A percentile compares a stretch with the other conserved stretches of the same genome.
Evolutionary conservation across 2,329 filamentous ascomycete genomes (phyloP).

Genomic region (Pyrenophora seminiperda): DNA sequence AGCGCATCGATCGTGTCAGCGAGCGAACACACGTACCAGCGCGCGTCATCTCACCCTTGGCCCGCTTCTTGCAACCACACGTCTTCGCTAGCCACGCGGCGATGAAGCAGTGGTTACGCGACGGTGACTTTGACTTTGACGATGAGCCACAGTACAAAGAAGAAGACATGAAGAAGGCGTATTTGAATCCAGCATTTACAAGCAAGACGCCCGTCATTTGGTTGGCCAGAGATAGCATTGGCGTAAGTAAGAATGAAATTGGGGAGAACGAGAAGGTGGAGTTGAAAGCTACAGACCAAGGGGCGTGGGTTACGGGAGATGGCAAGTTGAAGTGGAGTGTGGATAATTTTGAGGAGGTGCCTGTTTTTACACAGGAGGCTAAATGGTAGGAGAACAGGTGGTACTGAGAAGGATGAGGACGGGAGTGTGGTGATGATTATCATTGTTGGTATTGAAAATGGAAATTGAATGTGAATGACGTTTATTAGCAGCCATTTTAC

Average conservation of each 20-base stretch:
- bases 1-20: slow-evolving; percentile 35
- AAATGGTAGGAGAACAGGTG: slow-evolving; percentile 29
- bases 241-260: slow-evolving; percentile 40
- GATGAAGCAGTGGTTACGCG: slow-evolving; percentile 42
- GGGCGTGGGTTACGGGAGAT: slow-evolving; percentile 43
- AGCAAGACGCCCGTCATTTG: slow-evolving; percentile 42
- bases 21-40: slow-evolving; percentile 31
- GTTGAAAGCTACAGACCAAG: slow-evolving; percentile 37
- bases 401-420: too few species aligned
- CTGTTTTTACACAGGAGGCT: slow-evolving; percentile 39
- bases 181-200: slow-evolving; percentile 44
- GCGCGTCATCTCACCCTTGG: slow-evolving; percentile 35
- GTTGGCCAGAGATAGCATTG: slow-evolving; percentile 41
- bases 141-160: slow-evolving; percentile 42
- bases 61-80: slow-evolving; percentile 45
- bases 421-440: too few species aligned
- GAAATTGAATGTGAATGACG: too few species aligned
- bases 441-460: too few species aligned
- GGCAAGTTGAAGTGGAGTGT: slow-evolving; percentile 38
- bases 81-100: slow-evolving; percentile 43
- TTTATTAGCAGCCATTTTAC: too few species aligned
- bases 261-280: slow-evolving; percentile 37
- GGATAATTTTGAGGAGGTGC: slow-evolving; percentile 40
- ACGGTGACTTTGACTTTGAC: slow-evolving; percentile 39
- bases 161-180: slow-evolving; percentile 42